Percentiles rank a stretch among this genome's conserved stretches.
Evolutionary conservation across 2,329 filamentous ascomycete species (phyloP).

Genomic region (Cladophialophora bantiana): DNA sequence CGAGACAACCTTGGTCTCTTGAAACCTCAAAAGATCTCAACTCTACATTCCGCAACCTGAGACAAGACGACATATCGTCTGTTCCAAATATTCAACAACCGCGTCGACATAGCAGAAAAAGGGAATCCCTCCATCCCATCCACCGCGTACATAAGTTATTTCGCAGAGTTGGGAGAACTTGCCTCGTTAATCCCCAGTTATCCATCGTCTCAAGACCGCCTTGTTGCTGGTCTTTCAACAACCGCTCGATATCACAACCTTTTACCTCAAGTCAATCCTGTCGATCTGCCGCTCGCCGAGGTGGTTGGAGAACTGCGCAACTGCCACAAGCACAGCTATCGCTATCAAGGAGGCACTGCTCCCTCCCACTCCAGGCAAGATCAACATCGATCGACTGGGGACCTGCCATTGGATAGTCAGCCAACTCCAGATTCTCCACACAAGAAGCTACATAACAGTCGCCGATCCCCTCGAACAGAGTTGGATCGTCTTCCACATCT

Average conservation of each 20-base stretch:
- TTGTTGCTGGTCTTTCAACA: slow-evolving; percentile 14
- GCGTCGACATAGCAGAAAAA: slow-evolving; percentile 1
- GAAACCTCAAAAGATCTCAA: slow-evolving; percentile 22
- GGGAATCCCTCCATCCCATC: not conserved
- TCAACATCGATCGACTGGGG: slow-evolving; percentile 34
- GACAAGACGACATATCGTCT: slow-evolving; percentile 9
- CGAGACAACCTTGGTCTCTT: slow-evolving; percentile 26
- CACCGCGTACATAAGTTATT: not conserved
- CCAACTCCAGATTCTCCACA: slow-evolving; percentile 34
- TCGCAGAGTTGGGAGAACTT: not conserved
- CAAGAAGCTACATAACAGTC: slow-evolving; percentile 37
- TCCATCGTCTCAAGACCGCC: slow-evolving; percentile 14
- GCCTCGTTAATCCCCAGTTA: not conserved
- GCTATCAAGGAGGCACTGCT: slow-evolving; percentile 35
- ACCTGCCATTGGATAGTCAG: slow-evolving; percentile 29
- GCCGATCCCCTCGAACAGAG: slow-evolving; percentile 36
- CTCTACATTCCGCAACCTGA: slow-evolving; percentile 27
- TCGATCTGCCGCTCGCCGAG: slow-evolving; percentile 40
- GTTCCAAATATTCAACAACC: not conserved
- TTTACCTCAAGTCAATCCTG: slow-evolving; percentile 29
- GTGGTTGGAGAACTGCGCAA: slow-evolving; percentile 31
- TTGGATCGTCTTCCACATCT: slow-evolving; percentile 29
- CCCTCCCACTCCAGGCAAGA: slow-evolving; percentile 34
- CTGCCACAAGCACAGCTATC: slow-evolving; percentile 28
- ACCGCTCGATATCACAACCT: slow-evolving; percentile 19